Percentiles rank a stretch among this genome's conserved stretches.
Conservation (phyloP, 2,329 filamentous ascomycete genomes). For the Talaromyces sp. region DNA sequence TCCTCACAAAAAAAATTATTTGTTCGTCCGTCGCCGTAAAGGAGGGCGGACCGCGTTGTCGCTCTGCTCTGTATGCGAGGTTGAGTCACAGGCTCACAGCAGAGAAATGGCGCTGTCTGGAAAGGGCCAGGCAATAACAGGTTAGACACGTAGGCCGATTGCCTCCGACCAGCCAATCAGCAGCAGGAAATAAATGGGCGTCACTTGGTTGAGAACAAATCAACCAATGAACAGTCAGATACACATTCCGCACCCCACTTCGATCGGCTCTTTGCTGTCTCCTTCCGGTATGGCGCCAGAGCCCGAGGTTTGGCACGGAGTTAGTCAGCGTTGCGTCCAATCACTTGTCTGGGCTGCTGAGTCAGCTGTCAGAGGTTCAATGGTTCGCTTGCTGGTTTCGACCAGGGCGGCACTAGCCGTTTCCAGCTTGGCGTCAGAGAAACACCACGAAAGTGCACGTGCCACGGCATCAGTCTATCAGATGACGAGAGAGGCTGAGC, state of each 20-base stretch:
- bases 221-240: not conserved
- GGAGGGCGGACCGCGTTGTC: not conserved
- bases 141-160: not conserved
- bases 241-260: not conserved
- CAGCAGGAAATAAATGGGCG: not conserved
- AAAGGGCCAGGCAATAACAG: not conserved
- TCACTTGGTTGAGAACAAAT: not conserved
- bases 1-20: constrained; percentile 2
- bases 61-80: not conserved
- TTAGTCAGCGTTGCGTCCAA: constrained; percentile 2
- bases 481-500: constrained; percentile 5
- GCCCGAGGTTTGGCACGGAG: not conserved
- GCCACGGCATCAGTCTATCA: constrained; percentile 2
- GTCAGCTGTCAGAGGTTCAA: not conserved
- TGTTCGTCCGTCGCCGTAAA: not conserved
- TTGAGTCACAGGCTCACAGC: not conserved
- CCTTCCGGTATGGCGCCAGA: not conserved
- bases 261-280: not conserved
- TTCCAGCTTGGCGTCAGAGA: constrained; percentile 1
- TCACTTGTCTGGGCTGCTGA: not conserved
- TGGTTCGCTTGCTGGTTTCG: constrained; percentile 2
- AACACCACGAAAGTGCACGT: constrained; percentile 10
- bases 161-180: not conserved
- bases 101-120: not conserved
- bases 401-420: constrained; percentile 1